A percentile compares a stretch with the other conserved stretches of the same genome.
Conservation (phyloP, 371 early-diverging fungal genomes). For the Mortierella sp. region DNA sequence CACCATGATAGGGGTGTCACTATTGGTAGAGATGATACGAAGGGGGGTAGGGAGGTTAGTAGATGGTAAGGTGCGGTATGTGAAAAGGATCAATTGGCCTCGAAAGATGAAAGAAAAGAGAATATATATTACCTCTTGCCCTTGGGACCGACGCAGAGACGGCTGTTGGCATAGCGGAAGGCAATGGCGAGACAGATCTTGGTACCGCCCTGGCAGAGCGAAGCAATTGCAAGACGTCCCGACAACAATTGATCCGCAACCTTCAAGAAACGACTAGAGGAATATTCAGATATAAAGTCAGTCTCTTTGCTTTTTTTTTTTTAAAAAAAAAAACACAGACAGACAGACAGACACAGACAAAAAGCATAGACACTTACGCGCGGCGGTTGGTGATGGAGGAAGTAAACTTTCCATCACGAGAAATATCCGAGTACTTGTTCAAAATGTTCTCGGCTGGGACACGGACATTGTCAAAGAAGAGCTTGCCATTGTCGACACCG, state of each 20-base stretch:
- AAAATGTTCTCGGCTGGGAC: conserved; percentile 74
- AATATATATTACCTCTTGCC: conserved; percentile 62
- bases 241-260: conserved; percentile 80
- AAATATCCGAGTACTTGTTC: conserved; percentile 75
- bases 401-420: conserved; percentile 64
- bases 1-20: conserved; percentile 74
- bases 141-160: conserved; percentile 75
- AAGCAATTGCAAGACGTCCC: conserved; percentile 75
- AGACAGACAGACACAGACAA: too few species aligned
- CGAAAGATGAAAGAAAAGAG: neutral
- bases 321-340: too few species aligned
- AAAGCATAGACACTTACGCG: conserved; percentile 48
- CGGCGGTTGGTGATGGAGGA: conserved; percentile 64
- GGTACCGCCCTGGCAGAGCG: conserved; percentile 70
- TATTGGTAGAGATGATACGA: conserved; percentile 13
- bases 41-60: too few species aligned
- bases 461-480: conserved; percentile 60
- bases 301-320: too few species aligned
- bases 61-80: too few species aligned
- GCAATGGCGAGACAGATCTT: conserved; percentile 67
- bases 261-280: conserved; percentile 68
- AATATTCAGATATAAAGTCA: neutral
- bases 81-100: neutral
- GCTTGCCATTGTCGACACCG: conserved; percentile 74
- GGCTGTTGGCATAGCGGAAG: conserved; percentile 72